Base-by-base conservation (phyloP, 2,329 filamentous ascomycete species). In the Alternaria longipes region DNA sequence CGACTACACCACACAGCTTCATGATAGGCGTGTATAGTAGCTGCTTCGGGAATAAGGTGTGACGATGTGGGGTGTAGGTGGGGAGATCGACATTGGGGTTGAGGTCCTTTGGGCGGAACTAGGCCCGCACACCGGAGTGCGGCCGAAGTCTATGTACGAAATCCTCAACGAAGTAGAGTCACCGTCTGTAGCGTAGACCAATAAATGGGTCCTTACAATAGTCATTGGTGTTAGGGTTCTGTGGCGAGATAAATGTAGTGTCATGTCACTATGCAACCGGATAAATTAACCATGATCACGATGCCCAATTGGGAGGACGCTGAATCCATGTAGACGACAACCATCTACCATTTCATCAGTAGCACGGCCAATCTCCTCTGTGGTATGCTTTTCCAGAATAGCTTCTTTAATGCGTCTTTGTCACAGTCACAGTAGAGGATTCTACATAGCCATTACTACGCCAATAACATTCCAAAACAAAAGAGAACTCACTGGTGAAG, bases 71-170 rank as follows among this genome's bases (percentile, higher is more conserved):
- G 50, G 59, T 41, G 53, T 47, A 7, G 20, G 46, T 54, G 40
- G 34, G 32, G 44, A 46, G 56, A 59, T 59, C 56, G 56, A 59
- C 56, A 55, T 22, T 42, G 51, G 44, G 52, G 51, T 41, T 14
- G 32, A 49, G 30, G 46, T 9, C 34, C 32, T 14, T 16, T 54
- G 46, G 46, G 26, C 41, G 49, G 56, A 47, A 46, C 7, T 12
- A 22, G 34, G 18, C 41, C 56, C 49, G 49, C 49, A 16, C 49
- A 45, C 49, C 49, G 56, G 28, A 47, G 24, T 46, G 14, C 45
- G 41, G 41, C 56, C 56, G 56, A 26, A 28, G 14, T 41, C 18
- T 8, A 22, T 22, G 38, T 41, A 22, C 38, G 16, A 41, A 8
- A 49, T 49, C 34, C 46, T 36, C 46, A 36, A 49, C 30, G 46